Evolutionary conservation across 176 grass and related monocot genomes (phyloP).

Genomic region (Saccharum spontaneum): DNA sequence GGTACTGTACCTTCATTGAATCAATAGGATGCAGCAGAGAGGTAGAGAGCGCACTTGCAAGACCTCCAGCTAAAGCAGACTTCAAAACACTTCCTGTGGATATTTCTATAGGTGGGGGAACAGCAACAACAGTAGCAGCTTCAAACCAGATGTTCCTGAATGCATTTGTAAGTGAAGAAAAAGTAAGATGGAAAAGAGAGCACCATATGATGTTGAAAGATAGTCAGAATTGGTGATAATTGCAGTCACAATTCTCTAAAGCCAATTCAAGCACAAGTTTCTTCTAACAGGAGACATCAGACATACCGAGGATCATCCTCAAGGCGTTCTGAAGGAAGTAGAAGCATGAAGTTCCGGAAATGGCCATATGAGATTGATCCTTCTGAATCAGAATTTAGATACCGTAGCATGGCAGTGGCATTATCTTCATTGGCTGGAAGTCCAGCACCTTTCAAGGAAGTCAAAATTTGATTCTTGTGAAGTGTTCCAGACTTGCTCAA

Average conservation of each 20-base stretch:
- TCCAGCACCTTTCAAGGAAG: constrained; percentile 77
- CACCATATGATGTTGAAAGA: neutral
- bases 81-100: constrained; percentile 81
- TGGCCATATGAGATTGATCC: constrained; percentile 93
- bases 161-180: constrained; percentile 33
- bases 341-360: constrained; percentile 98
- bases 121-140: constrained; percentile 86
- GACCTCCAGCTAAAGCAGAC: constrained; percentile 94
- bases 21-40: constrained; percentile 91
- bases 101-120: constrained; percentile 91
- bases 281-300: neutral
- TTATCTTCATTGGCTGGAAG: constrained; percentile 52
- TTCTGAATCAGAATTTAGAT: constrained; percentile 18
- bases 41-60: constrained; percentile 94
- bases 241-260: neutral
- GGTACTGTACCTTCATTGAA: constrained; percentile 79
- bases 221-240: neutral
- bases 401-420: neutral
- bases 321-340: constrained; percentile 92
- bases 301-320: constrained; percentile 95
- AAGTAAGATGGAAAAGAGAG: constrained; percentile 30
- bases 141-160: constrained; percentile 98
- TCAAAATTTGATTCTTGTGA: constrained; percentile 92
- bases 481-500: constrained; percentile 97
- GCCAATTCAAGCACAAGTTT: neutral